Percentiles rank a stretch among this genome's conserved stretches.
Evolutionary conservation across 805 yeast genomes (phyloP).

Genomic region (Candida stauntonica): DNA sequence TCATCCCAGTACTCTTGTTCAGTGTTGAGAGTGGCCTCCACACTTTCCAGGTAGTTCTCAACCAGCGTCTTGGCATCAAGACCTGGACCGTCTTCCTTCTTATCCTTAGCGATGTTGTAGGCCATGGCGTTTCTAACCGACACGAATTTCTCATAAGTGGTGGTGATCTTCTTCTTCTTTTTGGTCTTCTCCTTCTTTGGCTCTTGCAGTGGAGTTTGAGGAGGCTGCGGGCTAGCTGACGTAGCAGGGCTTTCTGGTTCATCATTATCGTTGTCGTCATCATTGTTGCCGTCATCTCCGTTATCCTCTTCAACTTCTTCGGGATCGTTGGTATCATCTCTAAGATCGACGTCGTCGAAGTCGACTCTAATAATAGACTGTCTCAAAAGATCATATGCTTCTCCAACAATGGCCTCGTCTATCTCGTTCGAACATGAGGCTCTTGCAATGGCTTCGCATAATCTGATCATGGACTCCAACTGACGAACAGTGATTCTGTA

Average conservation of each 20-base stretch:
- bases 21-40: slow-evolving; percentile 63
- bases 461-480: slow-evolving; percentile 86
- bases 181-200: slow-evolving; percentile 16
- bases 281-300: slow-evolving; percentile 8
- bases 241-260: too few relatives aligned
- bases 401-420: slow-evolving; percentile 84
- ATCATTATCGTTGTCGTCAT: slow-evolving; percentile 10
- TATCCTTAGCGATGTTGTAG: slow-evolving; percentile 55
- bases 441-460: slow-evolving; percentile 94
- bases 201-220: background rate
- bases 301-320: slow-evolving; percentile 29
- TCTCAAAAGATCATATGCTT: slow-evolving; percentile 84
- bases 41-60: slow-evolving; percentile 76
- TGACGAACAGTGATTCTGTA: slow-evolving; percentile 97
- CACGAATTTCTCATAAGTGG: slow-evolving; percentile 84
- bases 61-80: slow-evolving; percentile 63
- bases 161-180: slow-evolving; percentile 39
- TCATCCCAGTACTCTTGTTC: slow-evolving; percentile 72
- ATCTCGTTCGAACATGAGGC: slow-evolving; percentile 72
- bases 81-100: slow-evolving; percentile 51
- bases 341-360: slow-evolving; percentile 85
- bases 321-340: slow-evolving; percentile 46
- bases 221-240: background rate
- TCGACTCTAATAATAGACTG: slow-evolving; percentile 93
- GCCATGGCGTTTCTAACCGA: slow-evolving; percentile 79